Evolutionary conservation across 306 rosid genomes (phyloP), one percentile per base, ranked within the genome.

Genomic region (Mimosa pudica): DNA sequence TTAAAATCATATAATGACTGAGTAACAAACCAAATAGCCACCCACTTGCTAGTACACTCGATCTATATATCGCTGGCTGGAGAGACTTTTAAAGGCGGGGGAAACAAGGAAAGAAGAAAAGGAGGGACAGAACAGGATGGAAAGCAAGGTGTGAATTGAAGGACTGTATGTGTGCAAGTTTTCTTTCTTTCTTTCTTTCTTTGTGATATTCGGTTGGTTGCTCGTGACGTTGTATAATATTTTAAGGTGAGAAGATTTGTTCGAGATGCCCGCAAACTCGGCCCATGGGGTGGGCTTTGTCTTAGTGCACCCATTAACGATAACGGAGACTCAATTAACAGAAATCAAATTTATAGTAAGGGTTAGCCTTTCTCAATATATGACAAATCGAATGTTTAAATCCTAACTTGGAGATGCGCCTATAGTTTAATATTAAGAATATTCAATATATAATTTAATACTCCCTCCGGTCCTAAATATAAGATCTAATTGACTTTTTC

Each of bases 251-350:
- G 63, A 24, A 45, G 61, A 54, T 36, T 17, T 73, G 70, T 12
- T 13, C 68, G 83, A 30, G 64, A 75, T 45, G 36, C 44, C 55
- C 77, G 84, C 85, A 72, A 71, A 82, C 42, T 38, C 42, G 76
- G 49, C 84, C 82, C 70, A 79, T 73, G 79, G 79, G 84, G 36
- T 76, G 18, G 49, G 77, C 49, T 88, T 86, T 86, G 87, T 86
- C 91, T 83, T 82, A 20, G 70, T 81, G 82, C 75, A 83, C 72
- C 52, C 18, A 44, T 68, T 68, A 71, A 30, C 73, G 71, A 18
- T 10, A 24, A 17, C 13, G 14, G 57, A 51, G 57, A 11, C 5
- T 14, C 42, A 2, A 5, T 38, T 38, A 38, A 38, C 42, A 38
- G 42, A 38, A 5, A 38, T 38, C 5, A 5, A 38, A 24, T 24